Evolutionary conservation across 768 basidiomycete species (phyloP), one percentile per base, ranked within the genome.

Genomic region (Mycena sanguinolenta): DNA sequence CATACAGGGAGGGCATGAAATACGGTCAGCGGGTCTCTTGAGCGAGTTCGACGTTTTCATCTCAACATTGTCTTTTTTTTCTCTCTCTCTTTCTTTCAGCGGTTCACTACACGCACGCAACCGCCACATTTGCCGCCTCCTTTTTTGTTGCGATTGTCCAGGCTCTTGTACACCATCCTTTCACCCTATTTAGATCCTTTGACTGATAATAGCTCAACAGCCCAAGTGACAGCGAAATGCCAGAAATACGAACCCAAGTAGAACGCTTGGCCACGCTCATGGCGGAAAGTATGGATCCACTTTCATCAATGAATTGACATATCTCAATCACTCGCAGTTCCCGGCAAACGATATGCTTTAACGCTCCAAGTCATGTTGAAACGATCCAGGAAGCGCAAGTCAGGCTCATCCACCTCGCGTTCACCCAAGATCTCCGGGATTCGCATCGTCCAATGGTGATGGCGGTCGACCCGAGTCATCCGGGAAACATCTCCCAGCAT

Each of bases 91-190:
- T 50, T 50, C 46, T 59, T 46, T 52, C 65, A 95, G 94, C 95
- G 19, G 93, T 96, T n/a, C 92, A 95, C 77, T 93, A 94, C 75
- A 93, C 93, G 17, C 96, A 98, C 77, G 94, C 95, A 49, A 95
- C 95, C 32, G 96, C 96, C 7, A 97, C 96, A 0, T 98, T 98
- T 81, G 89, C 94, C 25, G 96, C 96, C 16, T 95, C 95, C 4
- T 93, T 98, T n/a, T 80, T 84, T 97, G 68, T 85, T 98, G 58
- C 91, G 96, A 36, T 84, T 98, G 57, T 90, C 92, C 42, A 90
- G 96, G 28, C 85, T 98, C 46, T 97, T 98, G 94, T 95, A 77
- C 81, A 94, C 81, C 2, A 14, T 49, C 16, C 27, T 55, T 21
- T 34, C 16, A 23, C 63, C 13, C 8, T 23, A 38, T 62, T 38